phyloP scores from a whole-genome alignment of 2,329 filamentous ascomycete species.

The Apiospora malaysiana region DNA sequence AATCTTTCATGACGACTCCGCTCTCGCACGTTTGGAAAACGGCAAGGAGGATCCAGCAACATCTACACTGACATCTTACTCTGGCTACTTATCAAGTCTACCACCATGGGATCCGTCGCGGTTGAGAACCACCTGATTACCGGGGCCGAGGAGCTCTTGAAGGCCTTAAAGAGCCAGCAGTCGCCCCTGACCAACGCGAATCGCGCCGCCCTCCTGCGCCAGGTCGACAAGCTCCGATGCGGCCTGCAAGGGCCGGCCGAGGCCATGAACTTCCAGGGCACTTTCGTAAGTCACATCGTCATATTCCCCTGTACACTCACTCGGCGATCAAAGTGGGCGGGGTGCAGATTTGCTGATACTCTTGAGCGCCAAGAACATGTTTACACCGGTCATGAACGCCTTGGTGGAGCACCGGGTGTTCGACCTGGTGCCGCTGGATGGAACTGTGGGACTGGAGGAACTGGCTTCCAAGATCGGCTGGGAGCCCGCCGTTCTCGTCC shows the following conservation, averaged over 20 bases:
- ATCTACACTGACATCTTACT: no score
- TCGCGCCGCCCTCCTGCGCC: conserved; percentile 6
- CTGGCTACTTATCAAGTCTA: no score
- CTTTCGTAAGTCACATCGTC: not conserved
- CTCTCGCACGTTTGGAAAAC: no score
- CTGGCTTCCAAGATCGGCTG: conserved; percentile 19
- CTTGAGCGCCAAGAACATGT: not conserved
- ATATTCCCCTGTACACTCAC: not conserved
- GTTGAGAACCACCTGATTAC: not conserved
- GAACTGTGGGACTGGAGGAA: not conserved
- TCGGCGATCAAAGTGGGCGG: not conserved
- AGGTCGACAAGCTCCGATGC: conserved; percentile 23
- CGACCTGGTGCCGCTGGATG: conserved; percentile 18
- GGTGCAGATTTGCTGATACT: not conserved
- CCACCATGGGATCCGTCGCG: not conserved
- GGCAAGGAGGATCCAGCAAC: no score
- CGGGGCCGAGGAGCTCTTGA: conserved; percentile 15
- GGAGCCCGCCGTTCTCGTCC: conserved; percentile 16
- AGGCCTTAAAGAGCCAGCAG: conserved; percentile 17
- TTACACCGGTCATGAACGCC: conserved; percentile 16
- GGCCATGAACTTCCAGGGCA: conserved; percentile 16
- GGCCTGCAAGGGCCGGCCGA: conserved; percentile 20
- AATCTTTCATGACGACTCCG: no score
- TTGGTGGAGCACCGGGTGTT: conserved; percentile 22
- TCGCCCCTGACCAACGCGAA: conserved; percentile 1